A percentile compares a stretch with the other conserved stretches of the same genome.
Evolutionary conservation across 177 flowering plant genomes (phyloP).

Genomic region (Vitis hybrid): DNA sequence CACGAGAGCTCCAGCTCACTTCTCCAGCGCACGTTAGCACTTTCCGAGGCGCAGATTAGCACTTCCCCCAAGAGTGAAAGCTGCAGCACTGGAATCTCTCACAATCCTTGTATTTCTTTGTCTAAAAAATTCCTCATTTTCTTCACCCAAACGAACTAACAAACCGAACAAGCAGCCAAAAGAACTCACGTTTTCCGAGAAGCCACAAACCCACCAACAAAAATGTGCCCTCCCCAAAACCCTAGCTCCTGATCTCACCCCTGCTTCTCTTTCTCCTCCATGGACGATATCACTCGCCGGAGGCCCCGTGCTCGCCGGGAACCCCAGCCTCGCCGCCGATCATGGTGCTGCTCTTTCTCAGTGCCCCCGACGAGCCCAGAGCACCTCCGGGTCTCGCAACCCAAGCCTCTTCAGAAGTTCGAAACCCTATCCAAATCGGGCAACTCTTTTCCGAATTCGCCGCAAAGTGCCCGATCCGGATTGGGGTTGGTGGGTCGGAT

Average conservation of each 20-base stretch:
- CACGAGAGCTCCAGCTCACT: slow-evolving; percentile 1
- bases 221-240: not conserved
- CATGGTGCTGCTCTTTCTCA: slow-evolving; percentile 68
- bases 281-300: slow-evolving; percentile 27
- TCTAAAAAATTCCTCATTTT: not conserved
- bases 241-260: not conserved
- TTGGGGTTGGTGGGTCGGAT: slow-evolving; percentile 45
- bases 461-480: slow-evolving; percentile 43
- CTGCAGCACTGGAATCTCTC: not conserved
- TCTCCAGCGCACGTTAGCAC: not conserved
- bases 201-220: not conserved
- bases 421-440: slow-evolving; percentile 18
- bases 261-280: slow-evolving; percentile 10
- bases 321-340: slow-evolving; percentile 22
- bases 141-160: slow-evolving; percentile 8
- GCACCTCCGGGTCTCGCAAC: slow-evolving; percentile 13
- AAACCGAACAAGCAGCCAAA: slow-evolving; percentile 8
- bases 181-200: not conserved
- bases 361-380: slow-evolving; percentile 58
- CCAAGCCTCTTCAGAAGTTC: slow-evolving; percentile 10
- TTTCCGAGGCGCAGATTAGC: not conserved
- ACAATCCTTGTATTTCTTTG: not conserved
- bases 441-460: slow-evolving; percentile 46
- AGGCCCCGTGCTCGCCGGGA: slow-evolving; percentile 17
- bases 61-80: not conserved